A percentile compares a stretch with the other conserved stretches of the same genome.
Evolutionary conservation across 805 yeast species (phyloP).

Genomic region (Saturnispora serradocipensis): DNA sequence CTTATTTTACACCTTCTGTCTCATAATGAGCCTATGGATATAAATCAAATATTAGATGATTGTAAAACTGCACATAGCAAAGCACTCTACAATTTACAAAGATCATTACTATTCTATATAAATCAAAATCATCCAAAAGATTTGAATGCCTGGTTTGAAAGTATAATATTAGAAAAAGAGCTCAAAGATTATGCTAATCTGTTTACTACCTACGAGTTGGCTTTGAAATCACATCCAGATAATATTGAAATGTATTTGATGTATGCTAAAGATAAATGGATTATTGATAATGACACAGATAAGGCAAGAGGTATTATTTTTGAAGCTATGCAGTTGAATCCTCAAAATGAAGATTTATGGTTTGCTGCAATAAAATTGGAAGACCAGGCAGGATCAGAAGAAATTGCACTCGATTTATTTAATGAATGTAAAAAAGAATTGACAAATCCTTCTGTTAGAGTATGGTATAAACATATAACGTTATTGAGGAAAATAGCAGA

Average conservation of each 20-base stretch:
- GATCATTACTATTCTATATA: constrained; percentile 39
- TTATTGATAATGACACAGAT: constrained; percentile 32
- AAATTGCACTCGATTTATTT: constrained; percentile 30
- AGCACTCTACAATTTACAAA: constrained; percentile 29
- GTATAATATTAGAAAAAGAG: constrained; percentile 31
- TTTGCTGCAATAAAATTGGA: constrained; percentile 66
- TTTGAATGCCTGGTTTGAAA: constrained; percentile 39
- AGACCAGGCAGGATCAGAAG: constrained; percentile 30
- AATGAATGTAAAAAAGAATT: constrained; percentile 16
- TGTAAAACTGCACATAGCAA: constrained; percentile 25
- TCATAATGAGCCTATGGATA: neutral
- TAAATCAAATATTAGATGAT: neutral
- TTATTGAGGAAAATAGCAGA: constrained; percentile 35
- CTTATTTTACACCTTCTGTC: constrained; percentile 32
- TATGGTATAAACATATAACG: constrained; percentile 55
- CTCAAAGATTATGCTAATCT: constrained; percentile 24
- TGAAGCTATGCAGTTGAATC: constrained; percentile 35
- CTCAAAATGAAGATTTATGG: constrained; percentile 51
- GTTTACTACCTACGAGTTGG: constrained; percentile 41
- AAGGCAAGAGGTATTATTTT: constrained; percentile 47
- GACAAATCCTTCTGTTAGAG: constrained; percentile 31
- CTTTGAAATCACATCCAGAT: constrained; percentile 42
- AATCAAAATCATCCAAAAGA: constrained; percentile 40
- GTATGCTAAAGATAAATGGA: constrained; percentile 67
- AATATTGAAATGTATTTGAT: constrained; percentile 47